Evolutionary conservation across 371 early-diverging fungal genomes (phyloP), one percentile per base, ranked within the genome.

Genomic region (Paraphysoderma sedebokerense): DNA sequence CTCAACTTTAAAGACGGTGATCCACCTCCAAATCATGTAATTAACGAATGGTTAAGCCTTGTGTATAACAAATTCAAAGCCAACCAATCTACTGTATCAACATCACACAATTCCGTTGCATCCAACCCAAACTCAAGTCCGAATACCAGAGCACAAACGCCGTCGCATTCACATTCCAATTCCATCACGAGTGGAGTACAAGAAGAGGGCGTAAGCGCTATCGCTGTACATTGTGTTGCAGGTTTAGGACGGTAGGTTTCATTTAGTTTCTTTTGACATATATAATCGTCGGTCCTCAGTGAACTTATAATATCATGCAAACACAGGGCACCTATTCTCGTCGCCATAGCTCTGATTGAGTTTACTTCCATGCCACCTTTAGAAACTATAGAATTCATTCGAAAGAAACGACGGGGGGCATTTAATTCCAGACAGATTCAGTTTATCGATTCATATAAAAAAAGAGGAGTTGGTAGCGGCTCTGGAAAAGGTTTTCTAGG

Each of bases 211-310:
- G n/a, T n/a, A n/a, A 20, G 11, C 37, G 13, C 42, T 8, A 42
- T 42, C 13, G 42, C 42, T 3, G 46, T 55, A n/a, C 57, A 57
- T 40, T 57, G 57, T 28, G 54, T 57, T 17, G 30, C 57, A 6
- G 57, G 57, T 0, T 19, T 57, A 7, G 57, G 57, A 1, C 45
- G 42, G 42, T 42, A 26, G 5, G 23, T 38, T 24, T 17, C 20
- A 5, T 36, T 22, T n/a, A 4, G 19, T 22, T n/a, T n/a, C n/a
- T n/a, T n/a, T n/a, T n/a, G n/a, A 5, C 6, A n/a, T 36, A 17
- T 36, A 5, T 36, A n/a, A 17, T 36, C 5, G n/a, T 22, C 37
- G 20, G 19, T 22, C 5, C 0, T 0, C 20, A 12, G 6, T 6
- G 6, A 38, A 28, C 13, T 30, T 15, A 34, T 49, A 19, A 15